These are phyloP conservation scores for Hymenoscyphus infarciens DNA, from an alignment of 2,329 filamentous ascomycete genomes.

Conservation along the genomic window DNA sequence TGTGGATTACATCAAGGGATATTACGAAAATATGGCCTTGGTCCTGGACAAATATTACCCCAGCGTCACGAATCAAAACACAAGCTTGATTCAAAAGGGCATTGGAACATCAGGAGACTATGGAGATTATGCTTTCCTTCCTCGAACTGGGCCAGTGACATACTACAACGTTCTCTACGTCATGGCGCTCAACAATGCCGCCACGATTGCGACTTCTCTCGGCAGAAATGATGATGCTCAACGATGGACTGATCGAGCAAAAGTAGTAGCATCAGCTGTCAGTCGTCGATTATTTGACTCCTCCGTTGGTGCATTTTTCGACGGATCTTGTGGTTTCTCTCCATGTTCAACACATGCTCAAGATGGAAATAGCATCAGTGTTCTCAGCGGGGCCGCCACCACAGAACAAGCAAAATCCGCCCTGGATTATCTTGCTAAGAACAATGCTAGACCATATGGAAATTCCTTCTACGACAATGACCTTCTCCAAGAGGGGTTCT, in stretches of 20 bases:
- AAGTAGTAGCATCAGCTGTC: constrained; percentile 37
- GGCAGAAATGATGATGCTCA: constrained; percentile 35
- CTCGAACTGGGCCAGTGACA: constrained; percentile 45
- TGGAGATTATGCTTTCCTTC: constrained; percentile 51
- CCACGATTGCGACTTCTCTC: constrained; percentile 40
- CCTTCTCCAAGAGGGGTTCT: constrained; percentile 38
- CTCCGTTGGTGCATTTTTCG: constrained; percentile 43
- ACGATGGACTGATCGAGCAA: constrained; percentile 41
- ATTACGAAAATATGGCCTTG: constrained; percentile 41
- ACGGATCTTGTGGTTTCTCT: constrained; percentile 36
- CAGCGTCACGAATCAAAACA: constrained; percentile 39
- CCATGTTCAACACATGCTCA: constrained; percentile 41
- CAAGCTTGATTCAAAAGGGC: constrained; percentile 42
- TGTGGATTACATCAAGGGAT: constrained; percentile 39
- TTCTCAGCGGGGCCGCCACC: constrained; percentile 39
- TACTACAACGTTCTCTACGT: constrained; percentile 53
- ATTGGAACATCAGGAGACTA: constrained; percentile 37
- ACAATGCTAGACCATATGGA: constrained; percentile 42
- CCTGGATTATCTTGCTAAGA: constrained; percentile 40
- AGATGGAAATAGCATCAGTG: constrained; percentile 48
- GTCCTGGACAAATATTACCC: constrained; percentile 47
- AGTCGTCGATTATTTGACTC: constrained; percentile 40
- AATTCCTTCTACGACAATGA: constrained; percentile 51
- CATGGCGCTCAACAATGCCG: constrained; percentile 43
- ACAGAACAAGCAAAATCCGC: constrained; percentile 34